Conservation (phyloP, 2,329 filamentous ascomycete genomes). For the Cyphellophora attinorum region DNA sequence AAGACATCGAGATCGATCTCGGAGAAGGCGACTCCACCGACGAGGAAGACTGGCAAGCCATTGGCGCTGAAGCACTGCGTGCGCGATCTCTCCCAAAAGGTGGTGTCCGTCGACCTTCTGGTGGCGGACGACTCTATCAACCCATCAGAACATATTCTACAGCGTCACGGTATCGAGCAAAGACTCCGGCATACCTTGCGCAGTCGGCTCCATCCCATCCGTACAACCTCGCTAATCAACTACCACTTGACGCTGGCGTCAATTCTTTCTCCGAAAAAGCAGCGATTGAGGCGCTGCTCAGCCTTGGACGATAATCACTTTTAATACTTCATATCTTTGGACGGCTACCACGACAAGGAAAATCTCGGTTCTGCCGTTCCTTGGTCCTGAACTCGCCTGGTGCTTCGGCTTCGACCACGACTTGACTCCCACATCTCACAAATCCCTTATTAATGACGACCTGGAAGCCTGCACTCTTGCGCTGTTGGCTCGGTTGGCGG, state of each 20-base stretch:
- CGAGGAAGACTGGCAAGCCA: constrained; percentile 89
- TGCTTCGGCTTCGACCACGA: constrained; percentile 11
- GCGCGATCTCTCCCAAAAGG: constrained; percentile 44
- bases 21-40: constrained; percentile 84
- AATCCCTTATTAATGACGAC: constrained; percentile 13
- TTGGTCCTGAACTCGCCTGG: not conserved
- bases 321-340: constrained; percentile 25
- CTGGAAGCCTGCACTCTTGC: constrained; percentile 11
- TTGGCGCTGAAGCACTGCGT: constrained; percentile 77
- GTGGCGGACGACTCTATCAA: constrained; percentile 29
- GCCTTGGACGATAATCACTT: constrained; percentile 32
- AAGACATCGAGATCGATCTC: constrained; percentile 57
- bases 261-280: constrained; percentile 34
- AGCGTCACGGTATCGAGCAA: constrained; percentile 13
- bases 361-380: not conserved
- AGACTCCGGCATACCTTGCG: constrained; percentile 18
- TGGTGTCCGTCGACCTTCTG: constrained; percentile 22
- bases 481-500: constrained; percentile 14
- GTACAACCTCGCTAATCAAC: constrained; percentile 14
- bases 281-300: constrained; percentile 38
- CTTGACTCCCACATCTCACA: no score
- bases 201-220: constrained; percentile 30
- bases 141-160: constrained; percentile 27
- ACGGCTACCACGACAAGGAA: not conserved
- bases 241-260: constrained; percentile 21